Conservation (phyloP, 495 filamentous ascomycete species). For the Lineolata rhizophorae region DNA sequence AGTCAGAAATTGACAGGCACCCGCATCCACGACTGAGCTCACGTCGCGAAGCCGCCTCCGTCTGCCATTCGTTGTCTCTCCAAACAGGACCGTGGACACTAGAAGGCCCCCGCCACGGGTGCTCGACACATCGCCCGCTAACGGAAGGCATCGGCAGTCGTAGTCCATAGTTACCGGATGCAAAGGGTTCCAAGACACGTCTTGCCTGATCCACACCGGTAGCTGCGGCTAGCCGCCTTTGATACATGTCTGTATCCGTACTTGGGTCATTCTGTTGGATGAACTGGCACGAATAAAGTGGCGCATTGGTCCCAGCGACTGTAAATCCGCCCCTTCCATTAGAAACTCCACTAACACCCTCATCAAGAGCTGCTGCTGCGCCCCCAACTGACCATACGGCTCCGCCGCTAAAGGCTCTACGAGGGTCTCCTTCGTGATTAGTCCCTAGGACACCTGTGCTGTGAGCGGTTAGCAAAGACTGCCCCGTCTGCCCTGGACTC, state of each 20-base stretch:
- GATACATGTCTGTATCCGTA: conserved; percentile 43
- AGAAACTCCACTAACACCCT: conserved; percentile 25
- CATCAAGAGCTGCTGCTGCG: conserved; percentile 25
- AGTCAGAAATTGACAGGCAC: conserved; percentile 1
- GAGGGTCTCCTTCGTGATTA: no score
- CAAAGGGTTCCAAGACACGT: conserved; percentile 38
- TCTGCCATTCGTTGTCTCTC: conserved; percentile 18
- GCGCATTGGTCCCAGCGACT: conserved; percentile 51
- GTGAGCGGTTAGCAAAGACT: no score
- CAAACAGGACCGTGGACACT: no score
- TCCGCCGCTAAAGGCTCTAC: conserved; percentile 34
- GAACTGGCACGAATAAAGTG: conserved; percentile 50
- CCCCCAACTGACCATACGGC: conserved; percentile 72
- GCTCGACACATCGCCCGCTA: neutral
- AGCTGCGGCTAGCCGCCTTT: conserved; percentile 59
- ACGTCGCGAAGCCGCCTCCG: conserved; percentile 25
- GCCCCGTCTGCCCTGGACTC: no score
- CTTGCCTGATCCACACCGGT: conserved; percentile 54
- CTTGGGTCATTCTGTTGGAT: conserved; percentile 28
- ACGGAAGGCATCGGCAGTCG: no score
- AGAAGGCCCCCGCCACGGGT: conserved; percentile 8
- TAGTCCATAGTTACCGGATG: no score
- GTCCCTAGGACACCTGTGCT: no score
- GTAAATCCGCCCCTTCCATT: conserved; percentile 40
- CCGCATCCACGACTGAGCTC: conserved; percentile 4